Percentiles rank a stretch among this genome's conserved stretches.
These are phyloP conservation scores for Trichosporon inkin DNA, from an alignment of 1,284 basidiomycete genomes.

Conservation along the genomic window DNA sequence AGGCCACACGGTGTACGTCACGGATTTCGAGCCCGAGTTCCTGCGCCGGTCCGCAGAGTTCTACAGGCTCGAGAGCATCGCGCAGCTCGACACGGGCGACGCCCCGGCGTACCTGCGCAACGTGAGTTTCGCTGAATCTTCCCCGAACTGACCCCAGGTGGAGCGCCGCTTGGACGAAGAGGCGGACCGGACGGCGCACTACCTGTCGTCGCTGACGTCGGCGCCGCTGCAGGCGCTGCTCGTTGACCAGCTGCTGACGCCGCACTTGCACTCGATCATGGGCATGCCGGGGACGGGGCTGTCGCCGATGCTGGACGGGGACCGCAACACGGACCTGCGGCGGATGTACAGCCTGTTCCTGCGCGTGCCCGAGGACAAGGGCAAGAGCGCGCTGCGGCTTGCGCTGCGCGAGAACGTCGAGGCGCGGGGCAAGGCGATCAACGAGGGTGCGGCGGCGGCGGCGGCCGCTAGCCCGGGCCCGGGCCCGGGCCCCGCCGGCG, in stretches of 20 bases:
- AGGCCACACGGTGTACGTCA: slow-evolving; percentile 68
- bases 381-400: slow-evolving; percentile 63
- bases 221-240: slow-evolving; percentile 69
- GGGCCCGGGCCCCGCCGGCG: not conserved
- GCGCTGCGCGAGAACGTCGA: slow-evolving; percentile 72
- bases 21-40: slow-evolving; percentile 79
- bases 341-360: slow-evolving; percentile 76
- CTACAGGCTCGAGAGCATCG: slow-evolving; percentile 72
- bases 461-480: slow-evolving; percentile 22
- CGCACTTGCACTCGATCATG: slow-evolving; percentile 72
- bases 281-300: slow-evolving; percentile 80
- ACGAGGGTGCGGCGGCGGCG: slow-evolving; percentile 52
- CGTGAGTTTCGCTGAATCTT: slow-evolving; percentile 54
- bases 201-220: slow-evolving; percentile 73
- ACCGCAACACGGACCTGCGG: slow-evolving; percentile 71
- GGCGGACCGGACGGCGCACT: slow-evolving; percentile 80
- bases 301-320: slow-evolving; percentile 78
- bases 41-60: slow-evolving; percentile 73
- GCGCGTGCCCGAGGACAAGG: slow-evolving; percentile 60
- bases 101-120: slow-evolving; percentile 75
- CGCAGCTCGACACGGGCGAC: slow-evolving; percentile 68
- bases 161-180: slow-evolving; percentile 81
- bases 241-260: slow-evolving; percentile 69
- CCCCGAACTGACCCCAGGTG: slow-evolving; percentile 56
- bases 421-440: slow-evolving; percentile 75